A percentile compares a stretch with the other conserved stretches of the same genome.
Conservation (phyloP, 768 basidiomycete species). For the Asterophora lycoperdoides region DNA sequence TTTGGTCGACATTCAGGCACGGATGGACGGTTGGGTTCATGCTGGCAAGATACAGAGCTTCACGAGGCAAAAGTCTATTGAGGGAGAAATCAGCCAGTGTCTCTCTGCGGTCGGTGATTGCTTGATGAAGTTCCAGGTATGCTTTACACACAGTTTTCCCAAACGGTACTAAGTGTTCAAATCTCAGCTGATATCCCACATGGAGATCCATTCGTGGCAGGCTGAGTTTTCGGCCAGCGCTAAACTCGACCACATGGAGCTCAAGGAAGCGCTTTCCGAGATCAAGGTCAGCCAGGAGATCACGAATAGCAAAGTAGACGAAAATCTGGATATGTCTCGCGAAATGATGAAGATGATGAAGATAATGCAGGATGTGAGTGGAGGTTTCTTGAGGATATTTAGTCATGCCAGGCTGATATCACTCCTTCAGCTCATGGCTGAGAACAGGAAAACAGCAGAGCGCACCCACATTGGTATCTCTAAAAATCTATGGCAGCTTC, state of each 20-base stretch:
- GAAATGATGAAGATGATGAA: slow-evolving; percentile 34
- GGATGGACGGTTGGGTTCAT: slow-evolving; percentile 43
- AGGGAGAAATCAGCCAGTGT: slow-evolving; percentile 39
- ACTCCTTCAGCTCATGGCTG: slow-evolving; percentile 26
- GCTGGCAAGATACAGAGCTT: slow-evolving; percentile 39
- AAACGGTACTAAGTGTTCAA: neutral
- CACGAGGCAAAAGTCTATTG: slow-evolving; percentile 26
- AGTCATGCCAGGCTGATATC: neutral
- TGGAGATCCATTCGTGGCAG: slow-evolving; percentile 48
- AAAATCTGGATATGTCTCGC: slow-evolving; percentile 28
- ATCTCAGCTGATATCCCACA: slow-evolving; percentile 40
- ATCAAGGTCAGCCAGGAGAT: slow-evolving; percentile 38
- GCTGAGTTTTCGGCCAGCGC: slow-evolving; percentile 33
- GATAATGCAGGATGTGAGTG: slow-evolving; percentile 45
- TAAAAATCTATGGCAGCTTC: slow-evolving; percentile 47
- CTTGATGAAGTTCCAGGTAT: slow-evolving; percentile 44
- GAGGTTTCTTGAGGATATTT: neutral
- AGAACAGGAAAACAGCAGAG: slow-evolving; percentile 29
- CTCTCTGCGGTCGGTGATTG: slow-evolving; percentile 44
- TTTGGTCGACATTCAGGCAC: slow-evolving; percentile 31
- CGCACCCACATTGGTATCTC: slow-evolving; percentile 40
- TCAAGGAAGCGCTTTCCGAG: slow-evolving; percentile 40
- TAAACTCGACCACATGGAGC: slow-evolving; percentile 39
- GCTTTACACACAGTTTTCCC: neutral
- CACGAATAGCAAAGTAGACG: slow-evolving; percentile 26